Evolutionary conservation across 2,329 filamentous ascomycete species (phyloP), one percentile per base, ranked within the genome.

Genomic region (Xenoacremonium recifei): DNA sequence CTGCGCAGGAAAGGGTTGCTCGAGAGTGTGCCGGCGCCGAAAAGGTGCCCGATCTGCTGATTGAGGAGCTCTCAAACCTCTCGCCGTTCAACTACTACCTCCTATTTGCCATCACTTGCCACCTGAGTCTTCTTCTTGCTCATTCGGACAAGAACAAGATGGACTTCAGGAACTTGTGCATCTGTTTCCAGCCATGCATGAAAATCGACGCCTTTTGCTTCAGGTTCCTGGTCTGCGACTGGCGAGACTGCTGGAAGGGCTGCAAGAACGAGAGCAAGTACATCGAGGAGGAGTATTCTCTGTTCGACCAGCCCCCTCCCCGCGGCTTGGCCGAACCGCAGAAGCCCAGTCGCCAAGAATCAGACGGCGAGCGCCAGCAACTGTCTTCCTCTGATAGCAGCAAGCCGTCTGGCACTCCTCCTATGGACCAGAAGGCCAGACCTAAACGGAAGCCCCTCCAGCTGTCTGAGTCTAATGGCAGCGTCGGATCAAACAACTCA

Each of bases 11-110:
- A 43, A 80, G 84, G 46, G 85, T 97, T 42, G 80, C 88, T 18
- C 79, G 85, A 51, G 84, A 95, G 63, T 95, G 89, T 61, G 78
- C 82, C 39, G 87, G 87, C 10, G 80, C 88, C 32, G 88, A 87
- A 38, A 81, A 79, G 35, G 90, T 92, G 5, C 91, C 92, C 1
- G 87, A 95, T 61, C 64, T 93, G 65, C 78, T 97, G 42, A 84
- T 95, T 53, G 90, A 96, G 51, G 89, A 96, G 65, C 80, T 97
- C 3, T 96, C 92, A 2, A 91, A 89, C 55, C 76, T 97, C n/a
- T 88, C 92, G 6, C 92, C 92, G 0, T 96, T 93, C 74, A 95
- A 96, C 69, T 97, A 97, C 69, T 96, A 97, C 61, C 84, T 97
- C 12, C 82, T 97, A 5, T 97, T 97, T 63, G 92, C 92, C 57